Evolutionary conservation across 768 basidiomycete genomes (phyloP), one percentile per base, ranked within the genome.

Genomic region (Naganishia friedmannii): DNA sequence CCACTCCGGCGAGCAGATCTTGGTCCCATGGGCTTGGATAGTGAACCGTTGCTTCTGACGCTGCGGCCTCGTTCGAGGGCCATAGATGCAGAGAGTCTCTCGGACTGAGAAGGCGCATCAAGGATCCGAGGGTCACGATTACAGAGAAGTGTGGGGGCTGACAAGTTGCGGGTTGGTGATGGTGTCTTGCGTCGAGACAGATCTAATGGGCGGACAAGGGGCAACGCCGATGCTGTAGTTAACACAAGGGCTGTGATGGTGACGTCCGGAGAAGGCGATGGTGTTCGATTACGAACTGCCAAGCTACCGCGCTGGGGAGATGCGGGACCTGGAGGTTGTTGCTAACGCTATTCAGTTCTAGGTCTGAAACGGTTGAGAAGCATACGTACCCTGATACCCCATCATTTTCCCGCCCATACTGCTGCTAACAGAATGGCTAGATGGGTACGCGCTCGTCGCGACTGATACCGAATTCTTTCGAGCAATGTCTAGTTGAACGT

Each of bases 401-500:
- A 63, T 46, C 10, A 15, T 37, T 29, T 45, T 45, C 34, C 60
- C 60, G 39, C 10, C 13, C 60, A 63, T 29, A 19, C 42, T 63
- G 19, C 23, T 23, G 21, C 28, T 5, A 28, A 29, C 39, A n/a
- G 60, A 42, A 28, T 63, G 26, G 28, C 39, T 45, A 6, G 60
- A 10, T 23, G 23, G 37, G 26, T 63, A 45, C 15, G 15, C 60
- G n/a, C 60, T 63, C 1, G 48, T 32, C 15, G 75, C 74, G 42
- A 77, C 72, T 19, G 74, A 71, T 67, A 69, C 73, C n/a, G 91
- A 92, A 77, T 96, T 96, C 73, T 86, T 86, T 70, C 91, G 84
- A 6, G 93, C 93, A 58, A 95, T 83, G 72, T 91, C 91, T 65
- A 96, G 82, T 57, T 89, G 88, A 82, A 86, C 84, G 26, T 88